A percentile compares a stretch with the other conserved stretches of the same genome.
Evolutionary conservation across 139 green algal species (phyloP).

Genomic region (Haematococcus sp.): DNA sequence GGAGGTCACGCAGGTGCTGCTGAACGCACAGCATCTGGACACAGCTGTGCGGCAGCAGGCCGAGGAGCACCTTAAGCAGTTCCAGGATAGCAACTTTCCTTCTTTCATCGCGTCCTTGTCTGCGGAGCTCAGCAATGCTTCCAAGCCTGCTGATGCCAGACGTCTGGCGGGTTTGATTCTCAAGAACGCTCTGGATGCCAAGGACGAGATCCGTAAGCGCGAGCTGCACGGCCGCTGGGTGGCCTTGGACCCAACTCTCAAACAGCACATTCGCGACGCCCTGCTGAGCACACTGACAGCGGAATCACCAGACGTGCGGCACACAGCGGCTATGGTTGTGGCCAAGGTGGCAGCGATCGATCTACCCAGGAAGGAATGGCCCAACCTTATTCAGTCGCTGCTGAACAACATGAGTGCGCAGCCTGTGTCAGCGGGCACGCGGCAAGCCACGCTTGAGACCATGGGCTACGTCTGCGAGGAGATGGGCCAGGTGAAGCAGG

Average conservation of each 20-base stretch:
- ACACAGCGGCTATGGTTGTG: slow-evolving; percentile 85
- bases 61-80: slow-evolving; percentile 74
- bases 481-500: slow-evolving; percentile 71
- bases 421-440: slow-evolving; percentile 32
- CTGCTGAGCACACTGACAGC: slow-evolving; percentile 76
- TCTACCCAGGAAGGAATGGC: slow-evolving; percentile 80
- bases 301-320: slow-evolving; percentile 52
- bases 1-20: slow-evolving; percentile 53
- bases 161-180: slow-evolving; percentile 91
- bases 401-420: slow-evolving; percentile 66
- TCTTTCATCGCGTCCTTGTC: slow-evolving; percentile 73
- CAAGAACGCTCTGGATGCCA: slow-evolving; percentile 94
- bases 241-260: slow-evolving; percentile 55
- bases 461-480: slow-evolving; percentile 98
- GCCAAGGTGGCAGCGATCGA: slow-evolving; percentile 95
- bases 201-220: slow-evolving; percentile 66
- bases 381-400: slow-evolving; percentile 75
- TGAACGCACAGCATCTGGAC: slow-evolving; percentile 75
- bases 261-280: slow-evolving; percentile 71
- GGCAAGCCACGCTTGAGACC: slow-evolving; percentile 82
- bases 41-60: slow-evolving; percentile 62
- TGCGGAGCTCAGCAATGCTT: slow-evolving; percentile 72
- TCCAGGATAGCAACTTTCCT: slow-evolving; percentile 76
- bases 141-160: slow-evolving; percentile 68
- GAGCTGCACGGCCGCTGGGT: slow-evolving; percentile 75